Evolutionary conservation across 148 eudicot species (phyloP).

Genomic region (Chenopodium suecicum): DNA sequence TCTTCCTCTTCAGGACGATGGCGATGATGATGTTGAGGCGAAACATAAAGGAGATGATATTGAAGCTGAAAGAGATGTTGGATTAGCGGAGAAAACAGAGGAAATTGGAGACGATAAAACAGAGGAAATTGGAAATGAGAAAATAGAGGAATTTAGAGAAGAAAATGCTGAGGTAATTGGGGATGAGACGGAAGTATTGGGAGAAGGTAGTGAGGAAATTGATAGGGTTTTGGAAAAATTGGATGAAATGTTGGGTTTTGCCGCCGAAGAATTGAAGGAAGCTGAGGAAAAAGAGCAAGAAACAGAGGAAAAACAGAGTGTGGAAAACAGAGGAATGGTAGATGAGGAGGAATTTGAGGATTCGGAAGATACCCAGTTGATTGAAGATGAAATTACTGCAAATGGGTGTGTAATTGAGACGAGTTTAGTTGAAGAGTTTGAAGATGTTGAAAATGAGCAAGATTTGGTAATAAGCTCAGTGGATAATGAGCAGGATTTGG

Average conservation of each 20-base stretch:
- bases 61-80: constrained; percentile 12
- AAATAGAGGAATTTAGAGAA: neutral
- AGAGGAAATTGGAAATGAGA: neutral
- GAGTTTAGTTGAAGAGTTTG: constrained; percentile 24
- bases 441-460: constrained; percentile 20
- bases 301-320: constrained; percentile 15
- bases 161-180: constrained; percentile 8
- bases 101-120: constrained; percentile 15
- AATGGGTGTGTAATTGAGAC: constrained; percentile 16
- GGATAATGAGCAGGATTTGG: constrained; percentile 6
- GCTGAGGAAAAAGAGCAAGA: constrained; percentile 7
- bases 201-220: neutral
- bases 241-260: neutral
- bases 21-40: neutral
- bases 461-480: neutral
- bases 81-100: neutral
- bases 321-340: neutral
- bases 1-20: constrained; percentile 14
- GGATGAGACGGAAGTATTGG: neutral
- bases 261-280: constrained; percentile 17
- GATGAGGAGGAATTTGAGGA: neutral
- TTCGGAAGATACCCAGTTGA: constrained; percentile 10
- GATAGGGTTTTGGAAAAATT: constrained; percentile 1
- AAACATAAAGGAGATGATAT: neutral
- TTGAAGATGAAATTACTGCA: constrained; percentile 18